These are phyloP conservation scores for Brassica napus DNA, from an alignment of 345 rosid species.

Conservation along the genomic window DNA sequence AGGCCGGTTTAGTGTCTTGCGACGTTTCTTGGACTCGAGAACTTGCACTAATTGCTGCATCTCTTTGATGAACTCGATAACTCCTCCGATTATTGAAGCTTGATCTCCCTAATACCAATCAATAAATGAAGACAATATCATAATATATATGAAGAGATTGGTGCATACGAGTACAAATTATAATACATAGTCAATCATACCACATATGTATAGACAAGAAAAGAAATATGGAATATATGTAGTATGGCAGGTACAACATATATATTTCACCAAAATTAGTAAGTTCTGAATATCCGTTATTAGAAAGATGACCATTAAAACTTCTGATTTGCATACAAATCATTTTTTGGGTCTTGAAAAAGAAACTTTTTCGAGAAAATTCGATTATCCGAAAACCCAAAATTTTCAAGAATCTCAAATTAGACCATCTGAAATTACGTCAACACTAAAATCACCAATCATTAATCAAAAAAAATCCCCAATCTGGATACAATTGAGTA, in stretches of 20 bases:
- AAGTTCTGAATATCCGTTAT: neutral
- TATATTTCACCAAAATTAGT: neutral
- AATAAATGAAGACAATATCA: constrained; percentile 3
- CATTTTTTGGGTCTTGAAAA: neutral
- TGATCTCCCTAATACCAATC: constrained; percentile 70
- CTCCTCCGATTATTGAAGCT: constrained; percentile 95
- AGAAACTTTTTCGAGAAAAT: neutral
- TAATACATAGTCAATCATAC: neutral
- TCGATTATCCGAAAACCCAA: neutral
- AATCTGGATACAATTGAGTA: neutral
- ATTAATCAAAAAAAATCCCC: neutral
- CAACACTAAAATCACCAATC: neutral
- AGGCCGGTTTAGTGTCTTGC: constrained; percentile 70
- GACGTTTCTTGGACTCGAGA: constrained; percentile 80
- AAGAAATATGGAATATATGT: neutral
- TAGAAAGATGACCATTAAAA: neutral
- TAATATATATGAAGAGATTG: neutral
- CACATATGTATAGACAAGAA: neutral
- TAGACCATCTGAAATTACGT: neutral
- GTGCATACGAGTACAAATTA: neutral
- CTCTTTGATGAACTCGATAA: constrained; percentile 86
- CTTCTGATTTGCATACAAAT: neutral
- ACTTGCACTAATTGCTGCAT: constrained; percentile 77
- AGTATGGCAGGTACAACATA: constrained; percentile 10
- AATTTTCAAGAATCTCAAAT: neutral